Evolutionary conservation across 805 yeast genomes (phyloP), one percentile per base, ranked within the genome.

Genomic region (Kodamaea nitidulidarum): DNA sequence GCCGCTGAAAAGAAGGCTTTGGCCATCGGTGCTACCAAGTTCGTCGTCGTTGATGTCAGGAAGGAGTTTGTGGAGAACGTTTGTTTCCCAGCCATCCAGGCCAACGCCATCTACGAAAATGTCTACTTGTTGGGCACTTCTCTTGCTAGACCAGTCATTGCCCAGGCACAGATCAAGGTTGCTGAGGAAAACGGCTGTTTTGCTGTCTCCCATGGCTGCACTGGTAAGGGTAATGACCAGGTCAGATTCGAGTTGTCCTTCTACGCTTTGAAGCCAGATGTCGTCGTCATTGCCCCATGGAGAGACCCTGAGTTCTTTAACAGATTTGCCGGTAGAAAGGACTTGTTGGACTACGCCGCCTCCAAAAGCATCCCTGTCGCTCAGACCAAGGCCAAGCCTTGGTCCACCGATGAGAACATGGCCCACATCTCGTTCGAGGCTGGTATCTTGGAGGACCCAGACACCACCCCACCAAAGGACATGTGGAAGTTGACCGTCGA

Each of bases 221-320:
- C 99, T 52, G 99, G 99, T 73, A 93, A 93, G 75, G 99, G 99
- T 72, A 93, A 93, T 65, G 99, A 93, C 69, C 98, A 93, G 73
- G 97, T 93, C 50, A 84, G 99, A 71, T 93, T 93, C 64, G 99
- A 93, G 72, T 75, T 93, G 46, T 83, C 95, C 7, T 93, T 93
- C 77, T 93, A 93, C 67, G 99, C 98, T 26, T 79, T 93, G 66
- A 90, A 93, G 73, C 98, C 99, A 31, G 98, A 90, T 60, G 95
- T 93, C 54, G 73, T 78, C 61, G 96, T 88, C 54, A 91, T 93
- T 70, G 96, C 98, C 32, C 99, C 99, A 65, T 93, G 99, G 99
- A 87, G 99, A 79, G 86, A 85, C 63, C 98, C 98, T 22, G 84
- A 59, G 27, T 93, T 93, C 69, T 88, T 88, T 71, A 81, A 88